Evolutionary conservation across 805 yeast species (phyloP).

Genomic region (Cyberlindnera meyerae): DNA sequence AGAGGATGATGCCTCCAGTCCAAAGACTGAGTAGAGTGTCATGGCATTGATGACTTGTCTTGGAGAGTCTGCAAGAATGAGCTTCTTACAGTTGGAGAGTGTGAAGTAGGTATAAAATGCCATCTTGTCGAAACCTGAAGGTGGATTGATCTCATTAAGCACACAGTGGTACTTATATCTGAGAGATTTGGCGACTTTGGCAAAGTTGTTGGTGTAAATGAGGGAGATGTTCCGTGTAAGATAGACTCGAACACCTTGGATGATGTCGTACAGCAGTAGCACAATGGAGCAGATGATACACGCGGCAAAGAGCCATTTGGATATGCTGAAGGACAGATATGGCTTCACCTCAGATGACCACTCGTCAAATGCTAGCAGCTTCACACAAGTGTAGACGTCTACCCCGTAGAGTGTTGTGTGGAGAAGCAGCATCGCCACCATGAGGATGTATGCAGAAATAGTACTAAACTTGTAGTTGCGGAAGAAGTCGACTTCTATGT

Average conservation of each 20-base stretch:
- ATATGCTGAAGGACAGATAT: constrained; percentile 43
- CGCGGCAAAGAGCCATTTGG: constrained; percentile 70
- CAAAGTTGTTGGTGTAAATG: constrained; percentile 62
- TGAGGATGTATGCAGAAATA: constrained; percentile 36
- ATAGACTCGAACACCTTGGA: constrained; percentile 54
- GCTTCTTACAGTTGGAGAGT: constrained; percentile 54
- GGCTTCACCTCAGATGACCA: constrained; percentile 59
- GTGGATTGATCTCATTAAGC: constrained; percentile 64
- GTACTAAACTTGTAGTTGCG: constrained; percentile 41
- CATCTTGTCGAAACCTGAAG: constrained; percentile 58
- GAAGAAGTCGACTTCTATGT: constrained; percentile 42
- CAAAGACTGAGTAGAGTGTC: constrained; percentile 53
- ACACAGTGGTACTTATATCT: constrained; percentile 68
- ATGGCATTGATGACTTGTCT: constrained; percentile 80
- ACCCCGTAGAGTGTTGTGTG: constrained; percentile 53
- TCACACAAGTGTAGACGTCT: constrained; percentile 77
- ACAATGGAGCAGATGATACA: constrained; percentile 72
- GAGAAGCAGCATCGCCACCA: constrained; percentile 36
- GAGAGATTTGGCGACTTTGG: constrained; percentile 54
- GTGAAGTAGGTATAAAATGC: constrained; percentile 63
- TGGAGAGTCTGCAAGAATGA: constrained; percentile 78
- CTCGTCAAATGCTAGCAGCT: constrained; percentile 62
- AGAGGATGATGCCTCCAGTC: constrained; percentile 27
- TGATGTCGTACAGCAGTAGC: constrained; percentile 50
- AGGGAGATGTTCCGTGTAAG: constrained; percentile 61